Percentiles rank a stretch among this genome's conserved stretches.
Evolutionary conservation across 257 asterid species (phyloP).

Genomic region (Petunia secreta): DNA sequence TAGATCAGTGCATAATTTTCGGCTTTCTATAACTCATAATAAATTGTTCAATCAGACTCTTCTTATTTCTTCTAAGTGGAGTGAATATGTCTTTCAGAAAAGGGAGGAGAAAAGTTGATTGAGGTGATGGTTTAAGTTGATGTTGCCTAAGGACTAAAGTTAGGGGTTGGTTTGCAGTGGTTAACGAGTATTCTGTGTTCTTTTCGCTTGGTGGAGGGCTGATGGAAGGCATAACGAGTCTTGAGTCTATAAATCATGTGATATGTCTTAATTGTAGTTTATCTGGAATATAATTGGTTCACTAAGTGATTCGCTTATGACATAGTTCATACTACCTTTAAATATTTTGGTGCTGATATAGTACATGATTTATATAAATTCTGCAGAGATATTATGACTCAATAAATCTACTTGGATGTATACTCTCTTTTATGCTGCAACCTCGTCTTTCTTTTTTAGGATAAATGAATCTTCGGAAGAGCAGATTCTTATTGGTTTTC

Average conservation of each 20-base stretch:
- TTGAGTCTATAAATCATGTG: background rate
- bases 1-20: background rate
- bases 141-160: background rate
- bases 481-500: background rate
- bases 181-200: background rate
- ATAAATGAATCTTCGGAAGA: background rate
- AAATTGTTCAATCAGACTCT: background rate
- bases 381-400: no score
- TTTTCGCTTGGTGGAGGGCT: background rate
- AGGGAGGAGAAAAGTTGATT: slow-evolving; percentile 3
- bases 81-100: background rate
- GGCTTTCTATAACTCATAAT: background rate
- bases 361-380: background rate
- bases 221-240: slow-evolving; percentile 7
- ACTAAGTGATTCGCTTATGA: background rate
- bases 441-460: background rate
- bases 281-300: slow-evolving; percentile 11
- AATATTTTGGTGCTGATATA: background rate
- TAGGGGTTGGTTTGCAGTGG: background rate
- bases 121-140: background rate
- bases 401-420: no score
- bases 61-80: background rate
- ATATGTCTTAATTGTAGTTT: slow-evolving; percentile 19
- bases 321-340: background rate
- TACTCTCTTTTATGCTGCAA: no score